Evolutionary conservation across 176 grass and related monocot genomes (phyloP).

Genomic region (Oryza coarctata): DNA sequence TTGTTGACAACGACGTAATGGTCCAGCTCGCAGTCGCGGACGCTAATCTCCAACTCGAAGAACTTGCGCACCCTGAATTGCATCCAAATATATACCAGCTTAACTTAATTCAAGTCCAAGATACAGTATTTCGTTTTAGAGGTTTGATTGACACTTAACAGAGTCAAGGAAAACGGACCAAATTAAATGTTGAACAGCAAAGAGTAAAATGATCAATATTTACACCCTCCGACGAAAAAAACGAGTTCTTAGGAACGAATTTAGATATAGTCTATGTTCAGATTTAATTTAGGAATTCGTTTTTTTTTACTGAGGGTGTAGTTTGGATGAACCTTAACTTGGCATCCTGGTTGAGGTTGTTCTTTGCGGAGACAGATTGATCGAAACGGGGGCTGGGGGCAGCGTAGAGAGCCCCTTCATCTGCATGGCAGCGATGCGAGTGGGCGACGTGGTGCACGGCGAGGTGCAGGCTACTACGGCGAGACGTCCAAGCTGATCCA

Average conservation of each 20-base stretch:
- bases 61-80: constrained; percentile 35
- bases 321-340: not conserved
- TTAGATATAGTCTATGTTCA: too few species aligned
- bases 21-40: constrained; percentile 64
- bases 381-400: not conserved
- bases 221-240: too few species aligned
- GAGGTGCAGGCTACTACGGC: not conserved
- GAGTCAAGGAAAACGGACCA: too few species aligned
- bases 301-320: too few species aligned
- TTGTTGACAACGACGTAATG: constrained; percentile 67
- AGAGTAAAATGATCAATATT: too few species aligned
- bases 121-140: too few species aligned
- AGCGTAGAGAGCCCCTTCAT: not conserved
- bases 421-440: not conserved
- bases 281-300: too few species aligned
- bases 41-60: constrained; percentile 54
- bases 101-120: too few species aligned
- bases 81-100: not conserved
- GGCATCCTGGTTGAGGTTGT: not conserved
- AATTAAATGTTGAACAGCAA: too few species aligned
- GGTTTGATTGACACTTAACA: too few species aligned
- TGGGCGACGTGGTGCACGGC: not conserved
- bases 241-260: too few species aligned
- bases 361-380: not conserved
- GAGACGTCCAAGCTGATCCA: too few species aligned